phyloP scores from a whole-genome alignment of 768 basidiomycete genomes.

The Crucibulum laeve region DNA sequence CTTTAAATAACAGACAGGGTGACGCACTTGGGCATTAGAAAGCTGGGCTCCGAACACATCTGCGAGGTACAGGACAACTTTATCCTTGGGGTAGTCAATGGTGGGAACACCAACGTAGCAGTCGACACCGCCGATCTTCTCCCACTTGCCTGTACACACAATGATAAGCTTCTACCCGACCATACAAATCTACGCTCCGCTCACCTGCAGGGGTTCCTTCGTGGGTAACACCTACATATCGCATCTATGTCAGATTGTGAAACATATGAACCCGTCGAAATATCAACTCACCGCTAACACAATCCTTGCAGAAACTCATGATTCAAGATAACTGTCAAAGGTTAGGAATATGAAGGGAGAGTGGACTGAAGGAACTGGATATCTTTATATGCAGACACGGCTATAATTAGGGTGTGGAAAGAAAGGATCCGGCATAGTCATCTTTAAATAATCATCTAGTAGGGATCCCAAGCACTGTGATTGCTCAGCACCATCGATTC shows the following conservation, averaged over 20 bases:
- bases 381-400: not conserved
- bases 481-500: too few species aligned
- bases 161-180: not conserved
- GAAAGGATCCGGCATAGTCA: too few species aligned
- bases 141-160: constrained; percentile 35
- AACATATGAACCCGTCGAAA: not conserved
- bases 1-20: not conserved
- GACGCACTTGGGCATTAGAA: constrained; percentile 37
- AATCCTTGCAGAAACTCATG: constrained; percentile 56
- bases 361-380: not conserved
- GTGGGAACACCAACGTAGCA: constrained; percentile 53
- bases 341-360: not conserved
- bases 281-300: constrained; percentile 40
- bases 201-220: constrained; percentile 44
- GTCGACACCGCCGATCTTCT: constrained; percentile 41
- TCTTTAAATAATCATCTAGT: too few species aligned
- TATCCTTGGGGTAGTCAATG: constrained; percentile 46
- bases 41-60: constrained; percentile 50
- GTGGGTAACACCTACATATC: constrained; percentile 40
- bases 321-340: not conserved
- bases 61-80: constrained; percentile 49
- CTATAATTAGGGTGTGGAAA: not conserved
- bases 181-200: not conserved
- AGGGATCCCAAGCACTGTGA: too few species aligned
- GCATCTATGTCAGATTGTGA: not conserved